These are phyloP conservation scores for Chytriomyces sp. DNA, from an alignment of 192 early-diverging fungal genomes.

Conservation along the genomic window DNA sequence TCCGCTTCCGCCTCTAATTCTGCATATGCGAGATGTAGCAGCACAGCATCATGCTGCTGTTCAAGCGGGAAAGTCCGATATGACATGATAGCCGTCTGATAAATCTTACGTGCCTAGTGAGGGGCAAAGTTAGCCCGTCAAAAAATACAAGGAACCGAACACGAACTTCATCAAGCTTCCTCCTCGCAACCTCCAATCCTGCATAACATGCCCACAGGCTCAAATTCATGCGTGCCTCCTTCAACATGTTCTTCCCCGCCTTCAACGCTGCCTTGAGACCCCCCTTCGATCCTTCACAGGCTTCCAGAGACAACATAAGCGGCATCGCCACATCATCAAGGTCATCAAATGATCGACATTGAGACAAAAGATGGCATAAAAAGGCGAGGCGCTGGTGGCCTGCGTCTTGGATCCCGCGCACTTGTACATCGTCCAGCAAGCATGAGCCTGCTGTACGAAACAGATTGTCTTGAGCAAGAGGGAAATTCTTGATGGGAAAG, in stretches of 20 bases:
- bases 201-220: constrained; percentile 47
- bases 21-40: constrained; percentile 37
- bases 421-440: not conserved
- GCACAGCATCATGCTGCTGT: constrained; percentile 29
- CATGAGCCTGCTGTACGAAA: not conserved
- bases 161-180: constrained; percentile 38
- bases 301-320: constrained; percentile 32
- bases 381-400: constrained; percentile 2
- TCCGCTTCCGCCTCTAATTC: constrained; percentile 33
- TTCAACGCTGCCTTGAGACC: constrained; percentile 33
- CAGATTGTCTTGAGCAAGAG: not conserved
- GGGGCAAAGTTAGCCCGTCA: not conserved
- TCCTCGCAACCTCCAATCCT: constrained; percentile 27
- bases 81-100: constrained; percentile 38
- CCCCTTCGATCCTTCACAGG: not conserved
- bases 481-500: constrained; percentile 17
- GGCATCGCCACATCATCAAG: constrained; percentile 12
- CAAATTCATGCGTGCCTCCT: constrained; percentile 45
- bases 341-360: not conserved
- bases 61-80: constrained; percentile 34
- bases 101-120: constrained; percentile 45
- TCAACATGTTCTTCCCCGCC: constrained; percentile 41
- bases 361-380: constrained; percentile 2
- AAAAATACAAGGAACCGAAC: not conserved
- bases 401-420: not conserved